Percentiles rank a stretch among this genome's conserved stretches.
Conservation (phyloP, 2,329 filamentous ascomycete species). For the Seiridium cupressi region DNA sequence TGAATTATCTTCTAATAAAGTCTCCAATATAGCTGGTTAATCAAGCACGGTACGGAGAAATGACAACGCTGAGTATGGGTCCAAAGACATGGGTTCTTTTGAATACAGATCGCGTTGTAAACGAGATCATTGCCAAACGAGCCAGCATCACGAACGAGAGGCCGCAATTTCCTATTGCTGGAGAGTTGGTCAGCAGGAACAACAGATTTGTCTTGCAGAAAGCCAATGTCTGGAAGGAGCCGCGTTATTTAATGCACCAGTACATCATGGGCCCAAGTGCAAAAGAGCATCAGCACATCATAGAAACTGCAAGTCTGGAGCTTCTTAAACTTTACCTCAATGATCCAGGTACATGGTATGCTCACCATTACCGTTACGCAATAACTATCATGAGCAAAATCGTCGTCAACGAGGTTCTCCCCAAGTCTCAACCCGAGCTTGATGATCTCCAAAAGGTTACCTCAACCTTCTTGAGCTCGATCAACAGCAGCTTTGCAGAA, state of each 20-base stretch:
- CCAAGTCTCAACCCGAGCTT: background rate
- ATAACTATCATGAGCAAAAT: background rate
- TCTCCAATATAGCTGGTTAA: background rate
- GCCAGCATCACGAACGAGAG: conserved; percentile 31
- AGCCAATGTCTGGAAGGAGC: background rate
- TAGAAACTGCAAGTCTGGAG: background rate
- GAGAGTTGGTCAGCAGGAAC: conserved; percentile 32
- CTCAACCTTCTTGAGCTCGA: conserved; percentile 31
- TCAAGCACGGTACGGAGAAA: conserved; percentile 20
- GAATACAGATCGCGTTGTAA: conserved; percentile 36
- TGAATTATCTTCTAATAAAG: background rate
- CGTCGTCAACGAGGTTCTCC: background rate
- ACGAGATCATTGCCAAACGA: conserved; percentile 34
- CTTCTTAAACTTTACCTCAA: background rate
- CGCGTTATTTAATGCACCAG: background rate
- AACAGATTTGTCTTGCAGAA: conserved; percentile 30
- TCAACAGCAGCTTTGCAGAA: conserved; percentile 32
- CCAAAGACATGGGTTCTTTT: conserved; percentile 40
- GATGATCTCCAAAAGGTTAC: conserved; percentile 29
- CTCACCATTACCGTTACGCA: background rate
- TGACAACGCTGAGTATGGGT: conserved; percentile 25
- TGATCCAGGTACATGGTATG: background rate
- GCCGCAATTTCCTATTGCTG: conserved; percentile 30
- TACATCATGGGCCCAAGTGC: background rate
- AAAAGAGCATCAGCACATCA: background rate